Conservation (phyloP, 2,329 filamentous ascomycete species). For the Balansia obtecta region DNA sequence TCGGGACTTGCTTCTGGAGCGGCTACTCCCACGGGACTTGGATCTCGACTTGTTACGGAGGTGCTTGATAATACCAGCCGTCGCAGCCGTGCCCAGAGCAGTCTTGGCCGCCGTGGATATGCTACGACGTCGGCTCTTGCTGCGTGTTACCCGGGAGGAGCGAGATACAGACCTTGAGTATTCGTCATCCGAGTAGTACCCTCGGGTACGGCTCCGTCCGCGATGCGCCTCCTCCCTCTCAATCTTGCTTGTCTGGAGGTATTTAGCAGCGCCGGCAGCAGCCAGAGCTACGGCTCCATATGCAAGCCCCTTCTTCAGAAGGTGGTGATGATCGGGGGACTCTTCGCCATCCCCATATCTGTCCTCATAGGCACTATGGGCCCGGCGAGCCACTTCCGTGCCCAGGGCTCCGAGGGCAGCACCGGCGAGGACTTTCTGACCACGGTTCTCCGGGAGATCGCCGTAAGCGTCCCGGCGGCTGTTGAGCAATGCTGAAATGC, state of each 20-base stretch:
- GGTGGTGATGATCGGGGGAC: conserved; percentile 30
- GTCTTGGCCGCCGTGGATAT: conserved; percentile 41
- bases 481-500: conserved; percentile 44
- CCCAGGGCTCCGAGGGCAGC: conserved; percentile 51
- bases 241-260: conserved; percentile 46
- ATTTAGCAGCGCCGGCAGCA: conserved; percentile 52
- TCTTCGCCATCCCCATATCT: conserved; percentile 28
- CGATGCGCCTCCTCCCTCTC: conserved; percentile 46
- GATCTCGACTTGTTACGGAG: conserved; percentile 38
- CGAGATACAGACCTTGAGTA: conserved; percentile 24
- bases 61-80: conserved; percentile 46
- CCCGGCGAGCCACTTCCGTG: conserved; percentile 46
- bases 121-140: conserved; percentile 32
- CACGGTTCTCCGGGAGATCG: conserved; percentile 37
- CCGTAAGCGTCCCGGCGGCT: conserved; percentile 40
- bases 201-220: conserved; percentile 40
- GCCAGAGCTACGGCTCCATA: conserved; percentile 51
- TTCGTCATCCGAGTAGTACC: conserved; percentile 27
- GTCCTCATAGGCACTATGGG: conserved; percentile 48
- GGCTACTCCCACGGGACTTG: conserved; percentile 14
- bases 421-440: conserved; percentile 47
- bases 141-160: conserved; percentile 27
- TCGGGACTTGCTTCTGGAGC: conserved; percentile 32
- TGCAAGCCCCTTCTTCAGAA: conserved; percentile 48
- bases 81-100: conserved; percentile 43